phyloP scores from a whole-genome alignment of 2,329 filamentous ascomycete species.

The Diaporthe vaccinii region DNA sequence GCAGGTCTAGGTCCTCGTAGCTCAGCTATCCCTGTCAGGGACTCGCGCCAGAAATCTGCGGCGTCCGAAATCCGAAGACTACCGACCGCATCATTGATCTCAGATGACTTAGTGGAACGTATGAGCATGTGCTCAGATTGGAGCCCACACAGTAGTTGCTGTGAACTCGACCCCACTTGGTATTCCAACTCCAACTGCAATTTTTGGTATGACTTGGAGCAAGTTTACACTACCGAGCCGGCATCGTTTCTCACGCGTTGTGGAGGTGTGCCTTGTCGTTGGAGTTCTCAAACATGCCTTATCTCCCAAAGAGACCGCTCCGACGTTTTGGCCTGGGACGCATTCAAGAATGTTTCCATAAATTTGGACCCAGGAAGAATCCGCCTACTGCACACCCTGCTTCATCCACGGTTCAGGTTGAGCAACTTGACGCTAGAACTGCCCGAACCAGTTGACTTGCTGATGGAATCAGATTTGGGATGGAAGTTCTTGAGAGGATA shows the following conservation, averaged over 20 bases:
- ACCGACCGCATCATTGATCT: constrained; percentile 13
- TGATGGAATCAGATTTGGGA: too few species aligned
- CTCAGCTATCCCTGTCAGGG: background rate
- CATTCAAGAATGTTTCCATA: too few species aligned
- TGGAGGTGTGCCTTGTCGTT: background rate
- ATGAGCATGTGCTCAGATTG: too few species aligned
- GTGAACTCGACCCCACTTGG: too few species aligned
- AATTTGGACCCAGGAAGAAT: background rate
- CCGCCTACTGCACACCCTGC: background rate
- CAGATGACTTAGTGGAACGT: background rate
- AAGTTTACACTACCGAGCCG: background rate
- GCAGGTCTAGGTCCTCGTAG: background rate
- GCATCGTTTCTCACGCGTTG: background rate
- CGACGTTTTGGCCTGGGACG: background rate
- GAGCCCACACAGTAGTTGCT: background rate
- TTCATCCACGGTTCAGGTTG: background rate
- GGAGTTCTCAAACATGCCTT: background rate
- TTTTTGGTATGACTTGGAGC: background rate
- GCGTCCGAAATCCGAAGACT: background rate
- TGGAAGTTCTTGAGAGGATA: background rate
- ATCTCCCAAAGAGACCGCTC: background rate
- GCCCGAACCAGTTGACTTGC: too few species aligned
- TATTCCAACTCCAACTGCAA: background rate
- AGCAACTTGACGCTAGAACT: background rate
- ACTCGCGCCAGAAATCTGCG: background rate